Evolutionary conservation across 2,329 filamentous ascomycete genomes (phyloP).

Genomic region (Diaporthe nobilis): DNA sequence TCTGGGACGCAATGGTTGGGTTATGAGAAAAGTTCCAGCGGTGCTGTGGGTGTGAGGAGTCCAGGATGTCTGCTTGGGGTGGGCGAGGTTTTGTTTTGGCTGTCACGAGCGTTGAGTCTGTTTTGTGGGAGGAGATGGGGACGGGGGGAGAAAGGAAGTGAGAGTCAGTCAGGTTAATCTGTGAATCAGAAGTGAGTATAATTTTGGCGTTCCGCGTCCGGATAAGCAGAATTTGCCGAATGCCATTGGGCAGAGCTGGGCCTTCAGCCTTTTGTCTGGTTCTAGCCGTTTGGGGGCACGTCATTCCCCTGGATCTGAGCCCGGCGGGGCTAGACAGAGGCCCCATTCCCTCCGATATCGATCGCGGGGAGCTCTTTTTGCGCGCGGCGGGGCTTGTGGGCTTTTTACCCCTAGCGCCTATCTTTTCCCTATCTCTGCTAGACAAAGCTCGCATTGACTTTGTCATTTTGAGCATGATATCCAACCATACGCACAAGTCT

Average conservation of each 20-base stretch:
- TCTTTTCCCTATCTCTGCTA: background rate
- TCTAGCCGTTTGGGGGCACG: constrained; percentile 18
- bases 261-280: constrained; percentile 26
- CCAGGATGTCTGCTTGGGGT: constrained; percentile 5
- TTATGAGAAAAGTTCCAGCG: constrained; percentile 42
- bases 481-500: background rate
- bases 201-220: constrained; percentile 31
- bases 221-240: constrained; percentile 35
- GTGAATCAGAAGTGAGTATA: constrained; percentile 33
- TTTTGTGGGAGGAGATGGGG: constrained; percentile 22
- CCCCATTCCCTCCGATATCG: constrained; percentile 36
- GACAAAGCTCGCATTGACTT: background rate
- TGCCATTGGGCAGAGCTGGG: constrained; percentile 22
- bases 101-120: constrained; percentile 25
- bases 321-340: constrained; percentile 10
- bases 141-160: constrained; percentile 9
- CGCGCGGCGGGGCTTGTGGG: background rate
- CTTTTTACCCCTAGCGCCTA: background rate
- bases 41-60: constrained; percentile 40
- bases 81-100: constrained; percentile 19
- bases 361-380: constrained; percentile 22
- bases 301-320: constrained; percentile 33
- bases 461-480: background rate
- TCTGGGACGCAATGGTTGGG: constrained; percentile 49
- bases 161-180: constrained; percentile 35